Evolutionary conservation across 2,329 filamentous ascomycete genomes (phyloP), one percentile per base, ranked within the genome.

Genomic region (Xylaria sp.): DNA sequence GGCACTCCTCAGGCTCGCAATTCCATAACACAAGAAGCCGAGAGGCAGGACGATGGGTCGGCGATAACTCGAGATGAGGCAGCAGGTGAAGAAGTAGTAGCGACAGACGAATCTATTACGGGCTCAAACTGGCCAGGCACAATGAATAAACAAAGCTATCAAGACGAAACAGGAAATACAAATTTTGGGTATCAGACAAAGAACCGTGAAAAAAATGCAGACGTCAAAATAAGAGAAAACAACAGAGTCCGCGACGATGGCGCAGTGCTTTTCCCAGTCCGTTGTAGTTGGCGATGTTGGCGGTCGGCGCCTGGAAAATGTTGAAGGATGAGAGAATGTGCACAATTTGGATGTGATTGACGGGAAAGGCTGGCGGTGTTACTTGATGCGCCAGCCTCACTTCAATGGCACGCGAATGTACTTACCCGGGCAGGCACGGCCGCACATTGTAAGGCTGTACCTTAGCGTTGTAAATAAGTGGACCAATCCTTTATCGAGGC

Each of bases 1-100:
- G 46, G 63, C 58, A 52, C 59, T 61, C 44, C 20, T 63, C 44
- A 60, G 61, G 39, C 56, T 46, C 25, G 55, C 25, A 28, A 62
- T 57, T 65, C 64, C 68, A 70, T 68, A 58, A 55, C 62, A 70
- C 37, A 20, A 41, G 5, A 37, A 37, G 15, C 51, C 13, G n/a
- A 25, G 51, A 41, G 44, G 54, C 18, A 34, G 55, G 39, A n/a
- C 25, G 23, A 58, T 8, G 25, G 13, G 13, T 51, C 10, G 57
- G 63, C 28, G 20, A 48, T 7, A 15, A 41, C 3, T 25, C 25
- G 18, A 9, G 15, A 62, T 23, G 23, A 41, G 46, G 23, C 46
- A 20, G 61, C 52, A 20, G 34, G 39, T 34, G 41, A 61, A 62
- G 15, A 20, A 39, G 34, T 13, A 28, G 55, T n/a, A 39, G 10